These are phyloP conservation scores for Sclerotinia glacialis DNA, from an alignment of 2,329 filamentous ascomycete species.

Conservation along the genomic window DNA sequence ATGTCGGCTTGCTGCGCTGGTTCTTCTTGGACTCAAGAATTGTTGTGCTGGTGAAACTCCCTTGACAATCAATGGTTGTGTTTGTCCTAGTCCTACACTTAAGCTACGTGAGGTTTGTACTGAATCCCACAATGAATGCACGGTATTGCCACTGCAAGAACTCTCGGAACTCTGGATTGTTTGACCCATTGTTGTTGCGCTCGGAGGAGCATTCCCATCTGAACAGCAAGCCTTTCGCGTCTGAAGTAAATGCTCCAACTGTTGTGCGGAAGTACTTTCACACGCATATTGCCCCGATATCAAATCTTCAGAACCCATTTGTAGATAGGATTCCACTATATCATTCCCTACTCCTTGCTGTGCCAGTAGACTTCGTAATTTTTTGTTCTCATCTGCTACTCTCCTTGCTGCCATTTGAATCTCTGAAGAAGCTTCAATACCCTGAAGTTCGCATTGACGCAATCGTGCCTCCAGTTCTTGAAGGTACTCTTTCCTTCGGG, in stretches of 20 bases:
- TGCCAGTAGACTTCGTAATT: conserved; percentile 58
- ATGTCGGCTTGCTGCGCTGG: conserved; percentile 28
- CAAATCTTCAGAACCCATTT: conserved; percentile 24
- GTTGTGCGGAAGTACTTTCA: conserved; percentile 30
- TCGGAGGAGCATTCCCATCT: conserved; percentile 23
- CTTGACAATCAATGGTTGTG: conserved; percentile 24
- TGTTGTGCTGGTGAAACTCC: conserved; percentile 26
- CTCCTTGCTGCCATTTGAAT: conserved; percentile 67
- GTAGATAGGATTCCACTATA: conserved; percentile 45
- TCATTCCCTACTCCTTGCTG: conserved; percentile 56
- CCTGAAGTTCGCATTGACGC: conserved; percentile 60
- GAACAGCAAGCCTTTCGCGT: conserved; percentile 30
- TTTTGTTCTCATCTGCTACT: conserved; percentile 68
- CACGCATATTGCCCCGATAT: conserved; percentile 23
- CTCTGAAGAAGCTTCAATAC: conserved; percentile 67
- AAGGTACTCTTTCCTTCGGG: conserved; percentile 70
- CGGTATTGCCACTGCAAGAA: conserved; percentile 31
- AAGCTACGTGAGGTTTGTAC: conserved; percentile 25
- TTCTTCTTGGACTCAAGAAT: conserved; percentile 31
- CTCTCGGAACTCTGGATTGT: conserved; percentile 28
- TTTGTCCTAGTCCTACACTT: conserved; percentile 20
- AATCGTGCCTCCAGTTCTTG: conserved; percentile 65
- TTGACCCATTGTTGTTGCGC: conserved; percentile 7
- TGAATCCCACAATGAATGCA: conserved; percentile 32
- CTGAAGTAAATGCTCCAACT: conserved; percentile 35